phyloP scores from a whole-genome alignment of 2,329 filamentous ascomycete species.

The Pestalotiopsis sp. region DNA sequence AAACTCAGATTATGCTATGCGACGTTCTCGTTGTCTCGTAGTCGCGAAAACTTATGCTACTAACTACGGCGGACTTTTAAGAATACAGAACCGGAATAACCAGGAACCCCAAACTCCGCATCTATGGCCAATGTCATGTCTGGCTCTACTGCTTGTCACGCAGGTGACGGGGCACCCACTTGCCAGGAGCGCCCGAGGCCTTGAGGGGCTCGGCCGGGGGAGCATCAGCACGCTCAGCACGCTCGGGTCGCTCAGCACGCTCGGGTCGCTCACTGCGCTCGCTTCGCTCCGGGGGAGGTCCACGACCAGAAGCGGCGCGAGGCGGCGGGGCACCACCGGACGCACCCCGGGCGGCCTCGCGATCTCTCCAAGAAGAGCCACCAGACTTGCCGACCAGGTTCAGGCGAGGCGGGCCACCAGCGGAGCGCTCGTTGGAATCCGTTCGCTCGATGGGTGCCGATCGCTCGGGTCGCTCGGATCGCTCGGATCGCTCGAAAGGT shows the following conservation, averaged over 20 bases:
- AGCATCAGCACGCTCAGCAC: slow-evolving; percentile 23
- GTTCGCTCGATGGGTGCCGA: neutral
- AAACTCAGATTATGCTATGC: slow-evolving; percentile 10
- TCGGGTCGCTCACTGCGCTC: slow-evolving; percentile 10
- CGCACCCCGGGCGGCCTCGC: slow-evolving; percentile 50
- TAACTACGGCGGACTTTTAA: slow-evolving; percentile 11
- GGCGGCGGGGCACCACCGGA: slow-evolving; percentile 19
- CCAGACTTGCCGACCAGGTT: slow-evolving; percentile 50
- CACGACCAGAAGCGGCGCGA: slow-evolving; percentile 7
- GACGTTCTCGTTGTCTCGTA: slow-evolving; percentile 9
- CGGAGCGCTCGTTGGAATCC: slow-evolving; percentile 35
- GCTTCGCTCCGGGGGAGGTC: slow-evolving; percentile 13
- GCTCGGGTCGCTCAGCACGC: slow-evolving; percentile 7
- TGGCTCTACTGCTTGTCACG: slow-evolving; percentile 37
- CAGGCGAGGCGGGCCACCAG: slow-evolving; percentile 54
- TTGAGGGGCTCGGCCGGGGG: slow-evolving; percentile 51
- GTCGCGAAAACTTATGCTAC: slow-evolving; percentile 8
- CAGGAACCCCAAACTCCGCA: slow-evolving; percentile 26
- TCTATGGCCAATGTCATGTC: slow-evolving; percentile 16
- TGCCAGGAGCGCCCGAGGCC: slow-evolving; percentile 55
- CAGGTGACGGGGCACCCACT: slow-evolving; percentile 57
- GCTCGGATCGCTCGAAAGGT: slow-evolving; percentile 37
- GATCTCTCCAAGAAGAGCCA: slow-evolving; percentile 60
- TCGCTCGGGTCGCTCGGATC: slow-evolving; percentile 35
- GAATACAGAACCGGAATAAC: slow-evolving; percentile 10